Percentiles rank a stretch among this genome's conserved stretches.
Evolutionary conservation across 1,284 basidiomycete genomes (phyloP).

Genomic region (Schizophyllum commune): DNA sequence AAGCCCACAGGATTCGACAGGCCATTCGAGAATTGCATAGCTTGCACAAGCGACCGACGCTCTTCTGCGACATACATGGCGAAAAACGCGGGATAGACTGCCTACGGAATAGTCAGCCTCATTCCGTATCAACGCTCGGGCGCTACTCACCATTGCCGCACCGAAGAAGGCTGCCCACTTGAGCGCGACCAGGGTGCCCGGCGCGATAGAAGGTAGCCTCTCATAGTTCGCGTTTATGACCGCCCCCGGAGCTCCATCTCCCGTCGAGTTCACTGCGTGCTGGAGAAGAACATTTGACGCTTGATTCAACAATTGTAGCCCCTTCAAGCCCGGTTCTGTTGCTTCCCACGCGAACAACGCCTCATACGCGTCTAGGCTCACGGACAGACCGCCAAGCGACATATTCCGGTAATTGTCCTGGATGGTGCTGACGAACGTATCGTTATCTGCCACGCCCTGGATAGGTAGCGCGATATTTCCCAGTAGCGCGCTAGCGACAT

Average conservation of each 20-base stretch:
- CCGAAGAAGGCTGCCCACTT: slow-evolving; percentile 67
- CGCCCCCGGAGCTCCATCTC: slow-evolving; percentile 22
- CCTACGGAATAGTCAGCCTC: not conserved
- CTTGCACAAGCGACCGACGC: slow-evolving; percentile 60
- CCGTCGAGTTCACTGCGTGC: slow-evolving; percentile 42
- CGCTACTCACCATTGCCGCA: slow-evolving; percentile 49
- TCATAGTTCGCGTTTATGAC: slow-evolving; percentile 51
- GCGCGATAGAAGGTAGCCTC: slow-evolving; percentile 39
- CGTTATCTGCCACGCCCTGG: slow-evolving; percentile 36
- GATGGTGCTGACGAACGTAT: slow-evolving; percentile 48
- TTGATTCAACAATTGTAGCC: slow-evolving; percentile 57
- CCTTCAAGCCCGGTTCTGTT: slow-evolving; percentile 41
- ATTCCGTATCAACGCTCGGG: not conserved
- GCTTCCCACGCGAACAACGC: slow-evolving; percentile 61
- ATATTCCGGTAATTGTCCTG: slow-evolving; percentile 39
- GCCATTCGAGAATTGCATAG: slow-evolving; percentile 76
- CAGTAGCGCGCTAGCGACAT: slow-evolving; percentile 2
- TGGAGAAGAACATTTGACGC: slow-evolving; percentile 62
- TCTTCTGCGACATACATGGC: slow-evolving; percentile 68
- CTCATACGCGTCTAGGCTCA: slow-evolving; percentile 36
- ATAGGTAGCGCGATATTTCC: not conserved
- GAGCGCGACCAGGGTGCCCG: slow-evolving; percentile 50
- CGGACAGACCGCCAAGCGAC: slow-evolving; percentile 53
- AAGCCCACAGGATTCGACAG: slow-evolving; percentile 63
- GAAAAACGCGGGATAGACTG: slow-evolving; percentile 73